Conservation (phyloP, 805 yeast genomes). For the Spathaspora gorwiae region DNA sequence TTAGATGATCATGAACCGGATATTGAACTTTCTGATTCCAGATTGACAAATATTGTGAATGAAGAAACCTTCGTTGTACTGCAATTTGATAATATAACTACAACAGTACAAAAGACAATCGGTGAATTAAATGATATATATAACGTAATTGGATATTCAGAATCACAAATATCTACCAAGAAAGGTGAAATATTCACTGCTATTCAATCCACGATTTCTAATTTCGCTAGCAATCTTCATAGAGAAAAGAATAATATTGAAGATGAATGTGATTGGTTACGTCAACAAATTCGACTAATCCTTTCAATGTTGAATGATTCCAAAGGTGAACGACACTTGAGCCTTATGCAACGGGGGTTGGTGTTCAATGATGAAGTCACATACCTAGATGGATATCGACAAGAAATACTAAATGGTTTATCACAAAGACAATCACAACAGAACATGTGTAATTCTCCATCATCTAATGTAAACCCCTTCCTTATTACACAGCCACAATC, state of each 20-base stretch:
- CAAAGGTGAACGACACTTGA: conserved; percentile 22
- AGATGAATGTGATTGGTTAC: conserved; percentile 42
- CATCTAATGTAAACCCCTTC: neutral
- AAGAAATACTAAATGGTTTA: conserved; percentile 18
- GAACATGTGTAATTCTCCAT: conserved; percentile 6
- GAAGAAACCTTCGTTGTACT: neutral
- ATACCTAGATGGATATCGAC: conserved; percentile 27
- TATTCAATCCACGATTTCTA: conserved; percentile 45
- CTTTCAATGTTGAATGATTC: conserved; percentile 36
- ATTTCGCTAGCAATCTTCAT: conserved; percentile 27
- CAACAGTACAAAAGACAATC: conserved; percentile 33
- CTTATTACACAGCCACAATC: conserved; percentile 2
- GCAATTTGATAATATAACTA: conserved; percentile 28
- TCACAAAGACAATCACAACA: neutral
- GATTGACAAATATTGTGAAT: no score
- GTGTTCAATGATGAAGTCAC: conserved; percentile 23
- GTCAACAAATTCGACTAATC: conserved; percentile 38
- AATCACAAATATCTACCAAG: conserved; percentile 44
- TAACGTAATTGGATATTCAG: conserved; percentile 51
- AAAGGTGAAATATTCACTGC: conserved; percentile 47
- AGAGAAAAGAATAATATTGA: conserved; percentile 36
- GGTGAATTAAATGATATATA: conserved; percentile 44
- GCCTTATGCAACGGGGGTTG: conserved; percentile 24
- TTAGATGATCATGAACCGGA: no score
- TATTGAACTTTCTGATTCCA: no score